Evolutionary conservation across 1,139 yeast genomes (phyloP).

Genomic region (Suhomyces ambrosiae): DNA sequence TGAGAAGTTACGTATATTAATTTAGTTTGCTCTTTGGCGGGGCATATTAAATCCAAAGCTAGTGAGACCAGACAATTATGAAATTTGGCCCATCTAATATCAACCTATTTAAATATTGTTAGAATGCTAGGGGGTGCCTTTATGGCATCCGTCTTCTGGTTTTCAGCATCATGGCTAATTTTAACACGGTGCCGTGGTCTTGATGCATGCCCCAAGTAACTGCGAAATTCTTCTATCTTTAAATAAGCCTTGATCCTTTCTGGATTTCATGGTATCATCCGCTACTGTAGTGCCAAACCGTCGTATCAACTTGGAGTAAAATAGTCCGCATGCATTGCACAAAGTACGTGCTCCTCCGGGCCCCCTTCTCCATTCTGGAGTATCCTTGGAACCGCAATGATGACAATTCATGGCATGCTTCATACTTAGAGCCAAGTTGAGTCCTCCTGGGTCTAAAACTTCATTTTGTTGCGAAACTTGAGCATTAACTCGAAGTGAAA

Average conservation of each 20-base stretch:
- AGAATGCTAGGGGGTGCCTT: too few species aligned
- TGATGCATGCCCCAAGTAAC: too few species aligned
- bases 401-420: slow-evolving; percentile 11
- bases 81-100: too few species aligned
- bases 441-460: slow-evolving; percentile 8
- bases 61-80: too few species aligned
- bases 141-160: too few species aligned
- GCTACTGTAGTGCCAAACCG: slow-evolving; percentile 32
- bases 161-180: not conserved
- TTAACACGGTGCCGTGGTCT: too few species aligned
- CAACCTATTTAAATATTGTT: too few species aligned
- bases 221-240: slow-evolving; percentile 13
- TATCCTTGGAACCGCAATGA: slow-evolving; percentile 25
- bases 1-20: too few species aligned
- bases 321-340: slow-evolving; percentile 52
- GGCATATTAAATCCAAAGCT: too few species aligned
- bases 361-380: slow-evolving; percentile 53
- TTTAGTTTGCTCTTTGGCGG: too few species aligned
- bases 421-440: slow-evolving; percentile 10
- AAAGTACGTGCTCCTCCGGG: slow-evolving; percentile 47
- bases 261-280: slow-evolving; percentile 25
- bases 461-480: not conserved
- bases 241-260: slow-evolving; percentile 17
- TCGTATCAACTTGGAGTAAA: slow-evolving; percentile 36
- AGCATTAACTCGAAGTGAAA: slow-evolving; percentile 3